These are phyloP conservation scores for Prunus mira DNA, from an alignment of 306 rosid species.

Conservation along the genomic window DNA sequence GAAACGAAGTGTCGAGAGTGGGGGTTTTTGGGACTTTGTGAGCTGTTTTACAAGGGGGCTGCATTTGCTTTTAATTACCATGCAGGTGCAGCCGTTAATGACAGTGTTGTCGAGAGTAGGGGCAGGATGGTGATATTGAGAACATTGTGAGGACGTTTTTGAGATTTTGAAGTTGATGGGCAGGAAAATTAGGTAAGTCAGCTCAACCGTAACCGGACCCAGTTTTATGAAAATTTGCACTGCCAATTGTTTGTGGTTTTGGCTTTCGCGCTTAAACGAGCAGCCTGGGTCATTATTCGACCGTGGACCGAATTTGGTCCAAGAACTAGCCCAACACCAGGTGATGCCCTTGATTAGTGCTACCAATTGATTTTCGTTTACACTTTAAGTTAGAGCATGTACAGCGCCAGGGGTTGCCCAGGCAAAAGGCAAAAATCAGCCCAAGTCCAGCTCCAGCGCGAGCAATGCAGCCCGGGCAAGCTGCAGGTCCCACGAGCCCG, in stretches of 20 bases:
- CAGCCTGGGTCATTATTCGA: neutral
- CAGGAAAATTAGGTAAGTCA: neutral
- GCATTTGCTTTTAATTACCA: slow-evolving; percentile 13
- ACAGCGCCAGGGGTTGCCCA: too few relatives aligned
- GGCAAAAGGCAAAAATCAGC: too few relatives aligned
- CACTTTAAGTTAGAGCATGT: too few relatives aligned
- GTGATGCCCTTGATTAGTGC: too few relatives aligned
- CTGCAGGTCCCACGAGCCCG: too few relatives aligned
- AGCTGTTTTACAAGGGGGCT: neutral
- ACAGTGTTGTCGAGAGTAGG: neutral
- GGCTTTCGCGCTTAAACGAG: neutral
- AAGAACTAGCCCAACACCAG: neutral
- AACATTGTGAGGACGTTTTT: neutral
- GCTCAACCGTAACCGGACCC: neutral
- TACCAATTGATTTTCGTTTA: too few relatives aligned
- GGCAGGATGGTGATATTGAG: slow-evolving; percentile 1
- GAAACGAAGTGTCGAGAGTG: slow-evolving; percentile 30
- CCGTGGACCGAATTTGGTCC: neutral
- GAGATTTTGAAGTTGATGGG: neutral
- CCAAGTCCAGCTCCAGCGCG: too few relatives aligned
- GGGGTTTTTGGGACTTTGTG: neutral
- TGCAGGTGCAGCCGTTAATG: slow-evolving; percentile 13
- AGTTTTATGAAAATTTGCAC: neutral
- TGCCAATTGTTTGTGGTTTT: neutral
- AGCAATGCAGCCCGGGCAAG: too few relatives aligned